Evolutionary conservation across 2,329 filamentous ascomycete species (phyloP), one percentile per base, ranked within the genome.

Genomic region (Diaporthe ampelina): DNA sequence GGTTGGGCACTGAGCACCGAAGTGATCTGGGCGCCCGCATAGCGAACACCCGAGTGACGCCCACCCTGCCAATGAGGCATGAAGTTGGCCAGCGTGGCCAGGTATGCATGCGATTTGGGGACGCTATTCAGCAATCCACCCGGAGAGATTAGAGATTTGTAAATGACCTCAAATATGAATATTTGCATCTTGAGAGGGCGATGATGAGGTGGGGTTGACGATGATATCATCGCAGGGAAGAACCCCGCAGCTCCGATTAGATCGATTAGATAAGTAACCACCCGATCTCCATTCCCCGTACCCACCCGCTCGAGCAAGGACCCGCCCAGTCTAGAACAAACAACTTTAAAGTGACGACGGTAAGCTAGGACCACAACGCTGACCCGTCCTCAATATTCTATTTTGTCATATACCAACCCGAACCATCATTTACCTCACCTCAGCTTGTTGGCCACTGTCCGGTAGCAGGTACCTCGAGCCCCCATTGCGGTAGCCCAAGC

Each of bases 161-260:
- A 15, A 10, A 40, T 15, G 37, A 10, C 37, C 37, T 15, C 37
- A 6, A 32, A 4, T 32, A 7, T 32, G 29, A 32, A 32, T 32
- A 32, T 1, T 43, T 43, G 40, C 40, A 52, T 15, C 15, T 43
- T 43, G 40, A 19, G 1, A 19, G 40, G 45, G 19, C 43, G 15
- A 32, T 26, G n/a, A 11, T 52, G 45, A 11, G 3, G 45, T 67
- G 63, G 63, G 45, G 63, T 40, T 10, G n/a, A 37, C 2, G n/a
- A 68, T 68, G 63, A 68, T 68, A 68, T 54, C 63, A 68, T 54
- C 52, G 48, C 48, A 40, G 32, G 48, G 63, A 29, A 54, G 13
- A 17, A 21, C 63, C 48, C 63, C 63, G 63, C 63, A 32, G 15
- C 6, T 0, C 2, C 7, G 48, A 68, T 68, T 21, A 68, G 63